Conservation (phyloP, 495 filamentous ascomycete species). For the Neurospora sp. region DNA sequence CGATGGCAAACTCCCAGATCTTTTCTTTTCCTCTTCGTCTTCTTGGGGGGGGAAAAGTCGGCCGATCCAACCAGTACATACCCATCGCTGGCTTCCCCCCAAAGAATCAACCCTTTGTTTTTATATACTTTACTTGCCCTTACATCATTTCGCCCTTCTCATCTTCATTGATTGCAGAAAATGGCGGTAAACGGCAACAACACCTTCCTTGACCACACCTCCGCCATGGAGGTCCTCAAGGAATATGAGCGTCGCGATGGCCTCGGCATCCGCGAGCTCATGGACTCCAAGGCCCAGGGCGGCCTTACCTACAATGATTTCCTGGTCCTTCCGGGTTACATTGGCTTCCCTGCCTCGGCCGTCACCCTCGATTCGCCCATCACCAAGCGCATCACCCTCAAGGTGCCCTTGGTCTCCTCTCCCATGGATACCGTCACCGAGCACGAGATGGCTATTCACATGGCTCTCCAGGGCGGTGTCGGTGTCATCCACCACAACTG, state of each 20-base stretch:
- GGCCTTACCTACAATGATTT: slow-evolving; percentile 75
- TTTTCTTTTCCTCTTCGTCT: slow-evolving; percentile 15
- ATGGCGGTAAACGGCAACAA: slow-evolving; percentile 59
- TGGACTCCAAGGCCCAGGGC: slow-evolving; percentile 79
- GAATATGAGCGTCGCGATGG: slow-evolving; percentile 72
- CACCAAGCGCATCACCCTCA: slow-evolving; percentile 86
- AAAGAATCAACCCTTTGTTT: slow-evolving; percentile 3
- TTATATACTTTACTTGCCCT: background rate
- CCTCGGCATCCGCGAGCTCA: slow-evolving; percentile 66
- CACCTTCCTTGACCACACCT: slow-evolving; percentile 39
- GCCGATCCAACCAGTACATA: slow-evolving; percentile 10
- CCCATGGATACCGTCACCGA: slow-evolving; percentile 99
- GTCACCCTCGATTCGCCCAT: slow-evolving; percentile 83
- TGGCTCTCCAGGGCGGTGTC: slow-evolving; percentile 91
- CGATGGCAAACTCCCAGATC: slow-evolving; percentile 7
- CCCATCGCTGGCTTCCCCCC: slow-evolving; percentile 23
- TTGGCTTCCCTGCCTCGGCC: slow-evolving; percentile 79
- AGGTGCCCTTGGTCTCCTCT: slow-evolving; percentile 89
- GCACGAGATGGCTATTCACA: slow-evolving; percentile 98
- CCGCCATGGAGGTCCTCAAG: slow-evolving; percentile 67
- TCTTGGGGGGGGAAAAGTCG: slow-evolving; percentile 29
- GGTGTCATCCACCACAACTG: slow-evolving; percentile 99
- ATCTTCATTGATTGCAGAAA: slow-evolving; percentile 12
- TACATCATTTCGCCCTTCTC: slow-evolving; percentile 1
- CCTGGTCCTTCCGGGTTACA: slow-evolving; percentile 47